Conservation (phyloP, 208 protist species). For the Trypanosoma caninum region DNA sequence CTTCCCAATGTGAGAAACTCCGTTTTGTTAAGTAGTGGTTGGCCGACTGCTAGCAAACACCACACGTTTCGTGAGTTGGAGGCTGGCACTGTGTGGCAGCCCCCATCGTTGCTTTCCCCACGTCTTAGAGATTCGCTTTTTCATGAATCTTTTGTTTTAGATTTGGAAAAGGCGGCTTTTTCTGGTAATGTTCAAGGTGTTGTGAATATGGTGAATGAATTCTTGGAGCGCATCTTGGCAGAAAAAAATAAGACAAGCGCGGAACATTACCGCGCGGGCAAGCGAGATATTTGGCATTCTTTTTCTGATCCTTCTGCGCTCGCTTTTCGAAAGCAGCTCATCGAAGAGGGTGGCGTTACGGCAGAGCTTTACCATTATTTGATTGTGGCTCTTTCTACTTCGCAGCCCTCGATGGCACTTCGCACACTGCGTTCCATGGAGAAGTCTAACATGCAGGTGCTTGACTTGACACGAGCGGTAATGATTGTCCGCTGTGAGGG, state of each 20-base stretch:
- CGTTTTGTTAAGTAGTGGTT: conserved; percentile 8
- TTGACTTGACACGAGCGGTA: conserved; percentile 73
- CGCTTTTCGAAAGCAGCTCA: conserved; percentile 48
- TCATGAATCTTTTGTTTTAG: conserved; percentile 36
- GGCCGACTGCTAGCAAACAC: conserved; percentile 48
- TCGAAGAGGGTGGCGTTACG: conserved; percentile 57
- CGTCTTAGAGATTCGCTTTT: conserved; percentile 72
- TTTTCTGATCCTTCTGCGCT: conserved; percentile 44
- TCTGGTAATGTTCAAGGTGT: conserved; percentile 25
- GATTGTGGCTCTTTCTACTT: conserved; percentile 47
- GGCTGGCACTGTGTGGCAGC: conserved; percentile 6
- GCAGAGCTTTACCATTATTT: conserved; percentile 90
- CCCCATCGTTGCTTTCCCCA: conserved; percentile 18
- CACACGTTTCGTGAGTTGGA: conserved; percentile 74
- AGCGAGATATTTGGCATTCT: conserved; percentile 57
- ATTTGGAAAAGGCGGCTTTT: conserved; percentile 52
- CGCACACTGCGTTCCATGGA: conserved; percentile 70
- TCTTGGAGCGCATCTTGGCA: conserved; percentile 38
- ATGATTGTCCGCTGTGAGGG: conserved; percentile 53
- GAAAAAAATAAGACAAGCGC: conserved; percentile 33
- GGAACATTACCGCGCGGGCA: conserved; percentile 13
- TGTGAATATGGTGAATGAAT: conserved; percentile 55
- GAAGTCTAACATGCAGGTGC: conserved; percentile 48
- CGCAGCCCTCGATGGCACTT: conserved; percentile 66
- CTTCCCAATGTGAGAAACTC: conserved; percentile 22